Evolutionary conservation across 305 asterid genomes (phyloP).

Genomic region (Solanum aculeatissimum): DNA sequence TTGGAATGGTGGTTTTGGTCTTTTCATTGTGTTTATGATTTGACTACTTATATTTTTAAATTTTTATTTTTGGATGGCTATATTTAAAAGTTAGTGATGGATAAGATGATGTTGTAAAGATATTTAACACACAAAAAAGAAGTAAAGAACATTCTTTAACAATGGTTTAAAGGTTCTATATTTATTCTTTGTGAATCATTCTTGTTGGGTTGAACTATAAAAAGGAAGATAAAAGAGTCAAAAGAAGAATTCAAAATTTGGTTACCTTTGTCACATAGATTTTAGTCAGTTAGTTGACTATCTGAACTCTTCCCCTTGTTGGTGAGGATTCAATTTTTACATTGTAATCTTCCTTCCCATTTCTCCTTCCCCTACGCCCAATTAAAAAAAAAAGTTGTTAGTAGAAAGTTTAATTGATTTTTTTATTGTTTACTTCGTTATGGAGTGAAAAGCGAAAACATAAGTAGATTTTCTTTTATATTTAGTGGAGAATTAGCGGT

Average conservation of each 20-base stretch:
- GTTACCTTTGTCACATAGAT: not conserved
- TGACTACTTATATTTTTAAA: not conserved
- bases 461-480: too few species aligned
- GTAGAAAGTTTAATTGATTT: too few species aligned
- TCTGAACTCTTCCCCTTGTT: too few species aligned
- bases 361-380: too few species aligned
- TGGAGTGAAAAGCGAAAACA: too few species aligned
- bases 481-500: too few species aligned
- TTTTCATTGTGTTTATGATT: conserved; percentile 26
- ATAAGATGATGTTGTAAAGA: not conserved
- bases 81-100: not conserved
- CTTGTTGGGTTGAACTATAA: not conserved
- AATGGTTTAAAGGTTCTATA: not conserved
- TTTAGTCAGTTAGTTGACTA: too few species aligned
- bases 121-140: not conserved
- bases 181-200: not conserved
- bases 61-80: not conserved
- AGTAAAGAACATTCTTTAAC: conserved; percentile 13
- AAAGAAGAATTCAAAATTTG: not conserved
- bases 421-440: too few species aligned
- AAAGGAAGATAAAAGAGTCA: not conserved
- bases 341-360: too few species aligned
- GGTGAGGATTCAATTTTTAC: too few species aligned
- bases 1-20: not conserved
- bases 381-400: too few species aligned